Evolutionary conservation across 2,329 filamentous ascomycete genomes (phyloP).

Genomic region (Nigrospora osmanthi): DNA sequence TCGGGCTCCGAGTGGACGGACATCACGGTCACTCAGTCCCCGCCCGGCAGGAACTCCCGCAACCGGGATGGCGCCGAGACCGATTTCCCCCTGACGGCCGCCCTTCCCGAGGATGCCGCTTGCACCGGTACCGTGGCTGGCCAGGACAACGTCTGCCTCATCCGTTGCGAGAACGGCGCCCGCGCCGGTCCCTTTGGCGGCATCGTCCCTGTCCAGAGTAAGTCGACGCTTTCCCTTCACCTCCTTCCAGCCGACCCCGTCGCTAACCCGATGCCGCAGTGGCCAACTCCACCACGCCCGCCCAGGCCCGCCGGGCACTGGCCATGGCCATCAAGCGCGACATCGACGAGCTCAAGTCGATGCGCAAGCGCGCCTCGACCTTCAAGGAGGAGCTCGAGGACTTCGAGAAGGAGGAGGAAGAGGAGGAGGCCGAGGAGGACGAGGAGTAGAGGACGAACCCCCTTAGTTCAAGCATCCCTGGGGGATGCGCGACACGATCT

Average conservation of each 20-base stretch:
- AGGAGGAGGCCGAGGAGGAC: background rate
- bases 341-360: slow-evolving; percentile 6
- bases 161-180: slow-evolving; percentile 54
- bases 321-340: slow-evolving; percentile 16
- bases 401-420: slow-evolving; percentile 6
- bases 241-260: slow-evolving; percentile 10
- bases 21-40: slow-evolving; percentile 46
- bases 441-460: background rate
- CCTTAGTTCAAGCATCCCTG: background rate
- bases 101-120: slow-evolving; percentile 44
- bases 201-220: slow-evolving; percentile 47
- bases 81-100: slow-evolving; percentile 46
- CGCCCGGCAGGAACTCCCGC: slow-evolving; percentile 41
- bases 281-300: slow-evolving; percentile 13
- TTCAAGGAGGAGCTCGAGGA: slow-evolving; percentile 1
- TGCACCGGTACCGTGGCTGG: slow-evolving; percentile 56
- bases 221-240: slow-evolving; percentile 1
- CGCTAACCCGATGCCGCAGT: slow-evolving; percentile 11
- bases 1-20: slow-evolving; percentile 44
- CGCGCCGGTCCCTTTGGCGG: slow-evolving; percentile 56
- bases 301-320: slow-evolving; percentile 11
- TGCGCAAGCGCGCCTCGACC: slow-evolving; percentile 2
- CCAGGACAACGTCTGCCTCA: slow-evolving; percentile 52
- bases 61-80: slow-evolving; percentile 31
- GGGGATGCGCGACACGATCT: too few relatives aligned